Base-by-base conservation (phyloP, 768 basidiomycete genomes). In the Tricholoma terreum region DNA sequence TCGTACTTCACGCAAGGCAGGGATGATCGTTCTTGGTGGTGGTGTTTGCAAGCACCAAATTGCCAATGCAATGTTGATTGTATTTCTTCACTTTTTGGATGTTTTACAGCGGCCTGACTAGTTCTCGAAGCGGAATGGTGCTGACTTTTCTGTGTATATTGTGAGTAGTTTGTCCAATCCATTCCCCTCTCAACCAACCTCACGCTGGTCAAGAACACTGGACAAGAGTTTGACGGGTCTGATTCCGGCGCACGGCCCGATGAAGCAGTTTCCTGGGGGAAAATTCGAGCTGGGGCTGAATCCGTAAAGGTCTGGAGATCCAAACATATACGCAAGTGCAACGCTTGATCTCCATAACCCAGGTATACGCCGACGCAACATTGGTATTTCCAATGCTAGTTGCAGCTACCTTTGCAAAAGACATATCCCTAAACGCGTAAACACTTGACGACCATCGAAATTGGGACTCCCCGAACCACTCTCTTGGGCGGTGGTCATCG, bases 21-120 rank as follows among this genome's bases (percentile, higher is more conserved):
- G 97, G 2, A 98, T 98, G 95, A 93, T 99, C 63, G 86, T 99
- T 53, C 84, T 98, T 11, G 97, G 97, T 7, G 97, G 97, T 2
- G 97, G 97, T 1, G 94, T 99, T 9, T 98, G 95, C 77, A 99
- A 99, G 71, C 97, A 99, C 69, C 97, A 99, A 69, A 97, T 99
- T 56, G 96, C 96, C n/a, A 99, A 99, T 68, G 94, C 96, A 1
- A 98, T 99, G 97, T 77, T 99, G 21, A 97, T 99, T 68, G 96
- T 98, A 72, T 73, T 83, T 58, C 24, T 55, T 17, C 53, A 11
- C 14, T 54, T 51, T 36, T 27, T 30, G 5, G 14, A 46, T 27
- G 14, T 31, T 38, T 55, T 27, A 57, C 54, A 58, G 17, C 43
- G 33, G 33, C 36, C 53, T 61, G 21, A 61, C 57, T 17, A 56